Evolutionary conservation across 140 eudicot genomes (phyloP).

Genomic region (Senecio squalidus): DNA sequence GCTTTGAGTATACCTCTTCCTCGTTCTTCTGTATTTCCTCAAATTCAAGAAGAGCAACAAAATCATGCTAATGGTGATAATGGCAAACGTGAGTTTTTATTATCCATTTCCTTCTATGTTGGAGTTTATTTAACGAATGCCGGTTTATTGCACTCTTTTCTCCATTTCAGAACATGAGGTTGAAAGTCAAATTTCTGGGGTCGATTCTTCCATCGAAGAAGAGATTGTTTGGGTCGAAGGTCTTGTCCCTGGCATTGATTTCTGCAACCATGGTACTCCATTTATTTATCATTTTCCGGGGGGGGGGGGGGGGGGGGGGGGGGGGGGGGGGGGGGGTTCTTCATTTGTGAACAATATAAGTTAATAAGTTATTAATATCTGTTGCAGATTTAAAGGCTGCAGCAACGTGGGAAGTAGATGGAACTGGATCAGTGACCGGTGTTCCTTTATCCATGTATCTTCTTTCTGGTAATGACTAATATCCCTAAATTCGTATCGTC

Average conservation of each 20-base stretch:
- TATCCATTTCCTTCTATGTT: background rate
- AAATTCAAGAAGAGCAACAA: slow-evolving; percentile 38
- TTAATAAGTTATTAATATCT: too few species aligned
- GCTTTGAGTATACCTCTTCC: slow-evolving; percentile 95
- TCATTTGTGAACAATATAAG: too few species aligned
- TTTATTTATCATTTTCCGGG: background rate
- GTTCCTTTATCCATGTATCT: too few species aligned
- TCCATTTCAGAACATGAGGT: slow-evolving; percentile 29
- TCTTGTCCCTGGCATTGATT: slow-evolving; percentile 96
- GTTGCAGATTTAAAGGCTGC: too few species aligned
- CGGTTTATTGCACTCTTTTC: slow-evolving; percentile 4
- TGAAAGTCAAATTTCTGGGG: slow-evolving; percentile 26
- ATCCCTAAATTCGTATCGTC: too few species aligned
- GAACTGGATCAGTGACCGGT: too few species aligned
- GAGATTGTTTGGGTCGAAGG: slow-evolving; percentile 91
- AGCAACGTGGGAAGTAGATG: too few species aligned
- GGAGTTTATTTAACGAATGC: background rate
- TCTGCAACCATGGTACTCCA: slow-evolving; percentile 90
- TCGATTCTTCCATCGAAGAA: slow-evolving; percentile 31
- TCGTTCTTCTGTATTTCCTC: slow-evolving; percentile 61
- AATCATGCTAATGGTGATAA: slow-evolving; percentile 23
- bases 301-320: too few species aligned
- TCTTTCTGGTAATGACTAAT: too few species aligned
- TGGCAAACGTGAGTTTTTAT: slow-evolving; percentile 36
- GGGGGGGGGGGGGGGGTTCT: too few species aligned